Evolutionary conservation across 2,329 filamentous ascomycete genomes (phyloP).

Genomic region (Pseudogymnoascus sp.): DNA sequence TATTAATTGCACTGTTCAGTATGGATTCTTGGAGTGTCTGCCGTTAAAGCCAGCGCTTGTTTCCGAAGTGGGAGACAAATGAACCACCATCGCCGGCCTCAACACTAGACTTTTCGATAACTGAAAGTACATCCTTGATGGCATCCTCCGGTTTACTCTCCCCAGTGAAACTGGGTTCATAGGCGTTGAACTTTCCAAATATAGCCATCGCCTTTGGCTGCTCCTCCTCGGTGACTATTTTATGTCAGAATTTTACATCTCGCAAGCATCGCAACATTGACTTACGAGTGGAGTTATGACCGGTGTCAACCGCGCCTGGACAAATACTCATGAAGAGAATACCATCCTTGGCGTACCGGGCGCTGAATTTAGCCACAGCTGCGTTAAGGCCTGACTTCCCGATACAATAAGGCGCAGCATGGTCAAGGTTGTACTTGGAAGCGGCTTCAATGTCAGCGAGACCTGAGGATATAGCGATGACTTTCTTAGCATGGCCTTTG

Average conservation of each 20-base stretch:
- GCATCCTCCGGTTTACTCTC: constrained; percentile 19
- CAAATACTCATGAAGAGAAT: constrained; percentile 44
- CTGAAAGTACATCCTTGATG: constrained; percentile 16
- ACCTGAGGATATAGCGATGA: constrained; percentile 42
- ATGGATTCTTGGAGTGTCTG: no score
- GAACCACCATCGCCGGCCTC: constrained; percentile 17
- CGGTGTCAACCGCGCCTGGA: constrained; percentile 43
- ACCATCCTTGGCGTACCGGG: constrained; percentile 40
- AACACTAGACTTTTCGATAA: constrained; percentile 23
- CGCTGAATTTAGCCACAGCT: constrained; percentile 45
- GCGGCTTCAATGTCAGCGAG: constrained; percentile 39
- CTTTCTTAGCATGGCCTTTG: constrained; percentile 44
- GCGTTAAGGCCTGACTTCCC: constrained; percentile 47
- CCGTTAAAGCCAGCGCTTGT: constrained; percentile 13
- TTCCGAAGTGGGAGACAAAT: constrained; percentile 17
- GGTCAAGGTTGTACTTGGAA: constrained; percentile 31
- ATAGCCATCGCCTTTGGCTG: constrained; percentile 20
- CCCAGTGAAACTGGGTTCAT: constrained; percentile 24
- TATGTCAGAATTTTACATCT: constrained; percentile 11
- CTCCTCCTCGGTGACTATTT: constrained; percentile 15
- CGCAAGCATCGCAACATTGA: constrained; percentile 12
- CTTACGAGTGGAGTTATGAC: constrained; percentile 19
- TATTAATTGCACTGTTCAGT: no score
- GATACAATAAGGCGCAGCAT: constrained; percentile 36
- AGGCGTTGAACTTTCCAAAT: constrained; percentile 19